Percentiles rank a stretch among this genome's conserved stretches.
These are phyloP conservation scores for Mimosa pudica DNA, from an alignment of 306 rosid genomes.

Conservation along the genomic window DNA sequence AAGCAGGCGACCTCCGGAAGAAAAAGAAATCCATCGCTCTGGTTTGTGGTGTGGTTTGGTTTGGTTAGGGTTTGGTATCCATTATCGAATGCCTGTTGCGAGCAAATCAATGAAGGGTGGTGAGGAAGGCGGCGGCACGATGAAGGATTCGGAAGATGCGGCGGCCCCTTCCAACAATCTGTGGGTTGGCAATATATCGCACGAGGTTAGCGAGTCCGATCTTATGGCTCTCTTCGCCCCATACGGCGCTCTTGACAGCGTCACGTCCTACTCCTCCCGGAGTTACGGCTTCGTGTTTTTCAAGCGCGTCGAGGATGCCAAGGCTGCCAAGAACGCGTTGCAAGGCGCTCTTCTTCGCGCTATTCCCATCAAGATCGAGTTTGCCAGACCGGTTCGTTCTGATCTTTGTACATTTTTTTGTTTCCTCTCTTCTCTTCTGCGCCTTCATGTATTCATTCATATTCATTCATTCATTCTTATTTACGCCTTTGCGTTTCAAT, in stretches of 20 bases:
- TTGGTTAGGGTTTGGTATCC: not conserved
- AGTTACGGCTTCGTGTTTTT: slow-evolving; percentile 83
- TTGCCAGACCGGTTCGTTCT: slow-evolving; percentile 91
- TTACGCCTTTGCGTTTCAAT: slow-evolving; percentile 10
- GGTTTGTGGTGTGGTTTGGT: not conserved
- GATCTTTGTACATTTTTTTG: slow-evolving; percentile 48
- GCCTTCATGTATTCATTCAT: slow-evolving; percentile 9
- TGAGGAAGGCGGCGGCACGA: slow-evolving; percentile 14
- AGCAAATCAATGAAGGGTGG: slow-evolving; percentile 43
- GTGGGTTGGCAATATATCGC: slow-evolving; percentile 87
- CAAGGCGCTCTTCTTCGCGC: slow-evolving; percentile 65
- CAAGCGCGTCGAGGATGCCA: slow-evolving; percentile 73
- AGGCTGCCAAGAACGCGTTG: slow-evolving; percentile 79
- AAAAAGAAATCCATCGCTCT: too few relatives aligned
- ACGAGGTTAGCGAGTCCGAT: slow-evolving; percentile 74
- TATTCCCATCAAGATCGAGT: slow-evolving; percentile 64
- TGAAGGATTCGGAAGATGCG: slow-evolving; percentile 46
- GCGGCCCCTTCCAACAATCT: slow-evolving; percentile 74
- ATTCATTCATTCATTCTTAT: too few relatives aligned
- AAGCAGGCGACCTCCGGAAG: too few relatives aligned
- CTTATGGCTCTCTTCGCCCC: slow-evolving; percentile 76
- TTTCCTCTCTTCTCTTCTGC: slow-evolving; percentile 28
- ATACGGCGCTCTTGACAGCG: slow-evolving; percentile 89
- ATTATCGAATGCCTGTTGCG: slow-evolving; percentile 63
- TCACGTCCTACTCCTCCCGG: slow-evolving; percentile 72